phyloP scores from a whole-genome alignment of 2,329 filamentous ascomycete genomes.

The Grosmannia huntii region DNA sequence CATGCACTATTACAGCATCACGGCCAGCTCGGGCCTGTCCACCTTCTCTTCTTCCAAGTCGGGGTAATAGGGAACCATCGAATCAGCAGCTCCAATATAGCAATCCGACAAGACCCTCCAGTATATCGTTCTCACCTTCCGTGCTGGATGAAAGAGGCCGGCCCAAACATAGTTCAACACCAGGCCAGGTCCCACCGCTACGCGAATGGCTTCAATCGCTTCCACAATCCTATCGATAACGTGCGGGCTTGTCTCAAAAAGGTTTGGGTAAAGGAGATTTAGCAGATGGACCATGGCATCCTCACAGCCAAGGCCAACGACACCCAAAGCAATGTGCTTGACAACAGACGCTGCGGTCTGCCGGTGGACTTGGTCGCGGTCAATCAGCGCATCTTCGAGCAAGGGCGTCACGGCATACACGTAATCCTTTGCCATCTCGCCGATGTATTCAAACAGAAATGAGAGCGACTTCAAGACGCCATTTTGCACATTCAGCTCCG shows the following conservation, averaged over 20 bases:
- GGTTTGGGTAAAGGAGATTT: constrained; percentile 89
- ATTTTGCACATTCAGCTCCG: constrained; percentile 97
- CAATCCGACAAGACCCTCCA: constrained; percentile 96
- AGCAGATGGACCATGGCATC: constrained; percentile 97
- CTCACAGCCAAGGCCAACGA: constrained; percentile 94
- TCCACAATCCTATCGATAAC: constrained; percentile 97
- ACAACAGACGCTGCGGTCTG: constrained; percentile 94
- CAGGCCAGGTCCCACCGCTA: constrained; percentile 81
- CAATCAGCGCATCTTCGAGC: constrained; percentile 91
- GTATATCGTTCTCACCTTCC: constrained; percentile 89
- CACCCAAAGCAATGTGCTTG: constrained; percentile 93
- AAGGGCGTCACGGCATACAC: constrained; percentile 95
- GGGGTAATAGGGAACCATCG: constrained; percentile 94
- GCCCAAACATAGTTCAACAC: constrained; percentile 99
- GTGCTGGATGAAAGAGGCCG: constrained; percentile 88
- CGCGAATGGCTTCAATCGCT: constrained; percentile 88
- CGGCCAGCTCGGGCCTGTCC: constrained; percentile 67
- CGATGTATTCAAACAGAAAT: constrained; percentile 98
- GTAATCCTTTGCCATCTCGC: constrained; percentile 99
- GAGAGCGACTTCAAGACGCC: constrained; percentile 94
- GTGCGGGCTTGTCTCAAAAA: constrained; percentile 96
- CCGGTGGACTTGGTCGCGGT: constrained; percentile 93
- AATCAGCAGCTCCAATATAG: constrained; percentile 85
- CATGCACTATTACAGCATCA: constrained; percentile 52
- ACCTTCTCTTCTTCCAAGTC: constrained; percentile 69